Evolutionary conservation across 306 rosid genomes (phyloP), one percentile per base, ranked within the genome.

Genomic region (Inga leiocalycina): DNA sequence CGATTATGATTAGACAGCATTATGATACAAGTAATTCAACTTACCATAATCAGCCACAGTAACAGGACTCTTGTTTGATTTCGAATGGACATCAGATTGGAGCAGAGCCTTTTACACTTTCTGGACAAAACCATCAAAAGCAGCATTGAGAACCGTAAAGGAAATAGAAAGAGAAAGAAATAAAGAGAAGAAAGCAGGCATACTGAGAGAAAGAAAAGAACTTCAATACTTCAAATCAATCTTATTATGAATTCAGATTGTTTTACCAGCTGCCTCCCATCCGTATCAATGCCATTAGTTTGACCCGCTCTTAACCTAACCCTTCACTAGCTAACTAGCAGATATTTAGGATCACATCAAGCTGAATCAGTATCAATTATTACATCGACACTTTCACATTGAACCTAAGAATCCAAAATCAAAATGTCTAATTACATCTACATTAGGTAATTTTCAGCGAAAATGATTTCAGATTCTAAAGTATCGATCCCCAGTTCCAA

Each of bases 21-120:
- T 49, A 13, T 9, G 16, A 44, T 30, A 7, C 64, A 49, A 79
- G 81, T 37, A 75, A 34, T 61, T 59, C 3, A 79, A 83, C 89
- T 30, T 52, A 93, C 98, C 98, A 66, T 93, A 95, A 89, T 95
- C 99, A 34, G 99, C 99, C 48, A 93, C 99, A 0, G 99, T 95
- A 56, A 95, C 99, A 1, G 99, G 99, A 88, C 92, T 93, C 90
- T 89, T 91, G 71, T 95, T 98, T 45, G 96, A 93, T 86, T 95
- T 95, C 8, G 99, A 92, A 71, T 93, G 99, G 44, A 93, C 96
- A 68, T 95, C 98, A 19, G 99, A 92, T 84, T 93, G 92, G 82
- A 95, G 67, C 71, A 93, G 86, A 68, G 88, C 92, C 90, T 87
- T 92, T 89, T 95, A 98, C 15, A 95, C 97, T 89, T 90, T 95